phyloP scores from a whole-genome alignment of 805 yeast species.

The Cyberlindnera japonica region DNA sequence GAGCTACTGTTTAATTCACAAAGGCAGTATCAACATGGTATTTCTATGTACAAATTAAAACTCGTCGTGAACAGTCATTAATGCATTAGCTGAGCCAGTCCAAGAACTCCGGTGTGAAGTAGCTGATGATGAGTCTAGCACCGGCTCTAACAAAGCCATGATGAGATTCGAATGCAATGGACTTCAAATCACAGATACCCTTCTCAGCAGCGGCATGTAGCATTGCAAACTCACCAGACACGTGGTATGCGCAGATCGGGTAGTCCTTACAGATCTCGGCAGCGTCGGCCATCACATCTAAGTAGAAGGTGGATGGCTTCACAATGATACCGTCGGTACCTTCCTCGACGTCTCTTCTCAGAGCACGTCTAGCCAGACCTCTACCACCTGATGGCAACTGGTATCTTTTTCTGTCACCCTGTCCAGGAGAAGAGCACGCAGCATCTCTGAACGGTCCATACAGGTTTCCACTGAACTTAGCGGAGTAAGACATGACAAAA shows the following conservation, averaged over 20 bases:
- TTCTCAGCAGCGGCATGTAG: conserved; percentile 97
- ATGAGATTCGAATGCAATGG: conserved; percentile 78
- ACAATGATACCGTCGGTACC: conserved; percentile 96
- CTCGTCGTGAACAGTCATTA: neutral
- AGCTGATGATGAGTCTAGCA: conserved; percentile 84
- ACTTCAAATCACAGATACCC: conserved; percentile 82
- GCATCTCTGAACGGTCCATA: conserved; percentile 99
- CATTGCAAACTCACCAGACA: conserved; percentile 97
- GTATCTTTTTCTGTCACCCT: conserved; percentile 89
- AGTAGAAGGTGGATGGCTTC: conserved; percentile 92
- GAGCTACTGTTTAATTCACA: too few relatives aligned
- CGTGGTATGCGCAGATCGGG: conserved; percentile 94
- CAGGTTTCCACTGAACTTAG: conserved; percentile 85
- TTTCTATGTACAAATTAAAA: too few relatives aligned
- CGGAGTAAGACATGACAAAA: conserved; percentile 89
- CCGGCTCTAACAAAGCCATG: conserved; percentile 94
- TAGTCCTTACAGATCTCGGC: conserved; percentile 73
- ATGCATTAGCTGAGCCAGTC: conserved; percentile 68
- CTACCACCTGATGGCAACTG: conserved; percentile 92
- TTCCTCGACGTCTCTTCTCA: conserved; percentile 79
- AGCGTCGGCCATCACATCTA: conserved; percentile 89
- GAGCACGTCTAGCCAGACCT: conserved; percentile 91
- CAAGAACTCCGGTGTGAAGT: conserved; percentile 92
- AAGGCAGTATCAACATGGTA: too few relatives aligned
- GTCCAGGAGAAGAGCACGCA: conserved; percentile 85